Base-by-base conservation (phyloP, 805 yeast genomes). In the Nakazawaea wickerhamii region DNA sequence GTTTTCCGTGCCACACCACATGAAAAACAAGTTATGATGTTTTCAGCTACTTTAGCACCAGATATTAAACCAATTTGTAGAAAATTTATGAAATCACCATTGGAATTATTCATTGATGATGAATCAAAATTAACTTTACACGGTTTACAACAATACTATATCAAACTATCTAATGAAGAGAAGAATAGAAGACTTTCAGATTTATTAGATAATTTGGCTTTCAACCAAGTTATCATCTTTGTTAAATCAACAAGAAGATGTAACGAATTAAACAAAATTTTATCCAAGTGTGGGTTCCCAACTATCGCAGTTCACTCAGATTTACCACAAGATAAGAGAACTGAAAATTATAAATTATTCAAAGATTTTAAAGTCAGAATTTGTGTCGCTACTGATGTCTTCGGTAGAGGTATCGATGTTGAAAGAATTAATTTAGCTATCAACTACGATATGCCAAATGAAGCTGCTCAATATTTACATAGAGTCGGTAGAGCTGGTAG, bases 401-500 rank as follows among this genome's bases (percentile, higher is more conserved):
- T 91, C 53, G 99, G 99, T 62, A 89, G 99, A 77, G 99, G 99
- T 75, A 93, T 91, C 59, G 99, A 91, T 78, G 91, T 91, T 55
- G 99, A 91, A 77, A 88, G 99, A 73, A 91, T 91, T 70, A 91
- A 91, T 71, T 71, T 91, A 65, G 99, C 99, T 49, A 89, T 91
- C 74, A 93, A 91, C 75, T 91, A 91, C 68, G 99, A 91, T 69
- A 72, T 91, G 73, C 96, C 99, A 55, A 73, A 68, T 52, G 97
- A 90, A 71, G 96, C 98, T 51, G 98, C 91, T 68, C 97, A 93
- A 69, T 91, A 93, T 70, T 79, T 91, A 64, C 99, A 91, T 75
- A 88, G 99, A 74, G 99, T 91, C 50, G 99, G 99, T 62, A 89
- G 99, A 80, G 99, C 99, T 54, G 99, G 99, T 71, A 90, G 99